Evolutionary conservation across 331 rosid genomes (phyloP).

Genomic region (Quercus lobata): DNA sequence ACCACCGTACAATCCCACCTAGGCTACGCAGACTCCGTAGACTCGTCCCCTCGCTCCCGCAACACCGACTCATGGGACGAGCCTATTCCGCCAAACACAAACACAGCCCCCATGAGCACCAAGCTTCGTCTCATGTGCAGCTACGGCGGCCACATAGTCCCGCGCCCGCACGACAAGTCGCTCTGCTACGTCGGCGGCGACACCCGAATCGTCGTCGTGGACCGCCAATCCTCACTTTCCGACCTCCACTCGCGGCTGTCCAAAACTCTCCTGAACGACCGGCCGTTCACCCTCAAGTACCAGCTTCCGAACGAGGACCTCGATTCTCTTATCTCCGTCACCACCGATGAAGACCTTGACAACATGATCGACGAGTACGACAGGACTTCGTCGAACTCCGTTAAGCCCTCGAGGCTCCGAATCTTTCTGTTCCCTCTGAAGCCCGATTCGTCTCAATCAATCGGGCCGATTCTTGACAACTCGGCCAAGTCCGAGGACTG

Average conservation of each 20-base stretch:
- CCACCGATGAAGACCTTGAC: constrained; percentile 90
- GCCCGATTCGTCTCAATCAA: constrained; percentile 81
- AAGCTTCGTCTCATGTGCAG: constrained; percentile 96
- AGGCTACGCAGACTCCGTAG: constrained; percentile 63
- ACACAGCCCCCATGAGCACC: neutral
- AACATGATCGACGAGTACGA: constrained; percentile 97
- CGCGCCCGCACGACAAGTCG: constrained; percentile 93
- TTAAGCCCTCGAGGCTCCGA: constrained; percentile 72
- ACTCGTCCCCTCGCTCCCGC: constrained; percentile 86
- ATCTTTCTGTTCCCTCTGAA: constrained; percentile 59
- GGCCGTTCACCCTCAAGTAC: constrained; percentile 71
- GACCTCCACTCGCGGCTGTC: constrained; percentile 76
- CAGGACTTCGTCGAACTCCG: constrained; percentile 44
- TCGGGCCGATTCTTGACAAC: constrained; percentile 67
- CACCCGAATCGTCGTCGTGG: constrained; percentile 79
- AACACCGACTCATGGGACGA: constrained; percentile 75
- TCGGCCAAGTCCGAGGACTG: constrained; percentile 74
- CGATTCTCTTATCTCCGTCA: constrained; percentile 80
- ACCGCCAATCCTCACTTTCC: constrained; percentile 59
- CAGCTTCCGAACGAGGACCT: constrained; percentile 94
- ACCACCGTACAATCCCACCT: constrained; percentile 20
- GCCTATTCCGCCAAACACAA: constrained; percentile 37
- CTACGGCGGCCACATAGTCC: constrained; percentile 96
- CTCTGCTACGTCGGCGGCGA: constrained; percentile 96
- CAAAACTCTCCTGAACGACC: constrained; percentile 59